Conservation (phyloP, 805 yeast genomes). For the Candida krabiensis region DNA sequence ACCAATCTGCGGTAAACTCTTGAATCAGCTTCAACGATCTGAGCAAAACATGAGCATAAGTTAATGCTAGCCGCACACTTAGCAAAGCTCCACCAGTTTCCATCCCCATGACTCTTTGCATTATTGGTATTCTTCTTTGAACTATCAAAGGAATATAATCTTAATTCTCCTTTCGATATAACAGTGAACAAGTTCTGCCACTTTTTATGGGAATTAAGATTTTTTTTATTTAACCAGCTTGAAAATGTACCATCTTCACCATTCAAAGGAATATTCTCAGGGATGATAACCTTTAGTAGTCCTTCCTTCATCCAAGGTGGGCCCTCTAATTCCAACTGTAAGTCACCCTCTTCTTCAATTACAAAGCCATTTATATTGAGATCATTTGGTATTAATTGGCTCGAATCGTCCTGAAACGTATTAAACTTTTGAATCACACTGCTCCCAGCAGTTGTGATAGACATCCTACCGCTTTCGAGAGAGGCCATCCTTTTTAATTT, state of each 20-base stretch:
- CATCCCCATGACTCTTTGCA: slow-evolving; percentile 39
- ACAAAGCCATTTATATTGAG: slow-evolving; percentile 8
- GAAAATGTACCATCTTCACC: neutral
- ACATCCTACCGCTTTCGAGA: slow-evolving; percentile 17
- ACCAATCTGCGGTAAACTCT: slow-evolving; percentile 17
- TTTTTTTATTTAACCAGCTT: slow-evolving; percentile 2
- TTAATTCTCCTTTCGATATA: slow-evolving; percentile 64
- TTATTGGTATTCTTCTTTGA: slow-evolving; percentile 10
- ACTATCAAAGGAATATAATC: slow-evolving; percentile 51
- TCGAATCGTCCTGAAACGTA: slow-evolving; percentile 10
- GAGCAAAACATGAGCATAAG: slow-evolving; percentile 53
- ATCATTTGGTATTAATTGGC: slow-evolving; percentile 9
- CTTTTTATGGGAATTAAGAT: slow-evolving; percentile 20
- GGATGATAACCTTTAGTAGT: slow-evolving; percentile 39
- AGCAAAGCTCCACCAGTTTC: slow-evolving; percentile 69
- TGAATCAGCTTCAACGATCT: slow-evolving; percentile 38
- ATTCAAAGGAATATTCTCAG: slow-evolving; percentile 17
- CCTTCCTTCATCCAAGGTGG: slow-evolving; percentile 84
- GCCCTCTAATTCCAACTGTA: slow-evolving; percentile 63
- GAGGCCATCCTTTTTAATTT: slow-evolving; percentile 21
- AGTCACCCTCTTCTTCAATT: slow-evolving; percentile 50
- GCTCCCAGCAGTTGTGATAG: slow-evolving; percentile 12
- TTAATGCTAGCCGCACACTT: slow-evolving; percentile 53
- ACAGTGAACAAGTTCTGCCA: slow-evolving; percentile 62
- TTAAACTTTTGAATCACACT: slow-evolving; percentile 12